These are phyloP conservation scores for Fusarium sp. DNA, from an alignment of 2,329 filamentous ascomycete genomes.

Conservation along the genomic window DNA sequence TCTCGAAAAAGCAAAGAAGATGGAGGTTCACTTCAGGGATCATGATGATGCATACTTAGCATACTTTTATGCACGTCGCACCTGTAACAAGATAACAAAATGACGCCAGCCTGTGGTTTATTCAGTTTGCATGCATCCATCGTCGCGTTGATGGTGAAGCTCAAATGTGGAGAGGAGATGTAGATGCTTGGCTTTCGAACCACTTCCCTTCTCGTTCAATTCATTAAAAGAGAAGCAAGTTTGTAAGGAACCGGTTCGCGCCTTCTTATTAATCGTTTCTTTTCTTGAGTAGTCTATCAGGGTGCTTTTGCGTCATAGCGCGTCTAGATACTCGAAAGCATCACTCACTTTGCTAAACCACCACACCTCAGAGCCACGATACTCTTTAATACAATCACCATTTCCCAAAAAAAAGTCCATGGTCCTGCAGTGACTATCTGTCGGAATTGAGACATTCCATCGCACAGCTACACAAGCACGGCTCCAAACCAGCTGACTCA, in stretches of 20 bases:
- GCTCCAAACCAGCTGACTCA: constrained; percentile 26
- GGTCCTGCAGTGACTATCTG: neutral
- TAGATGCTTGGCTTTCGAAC: neutral
- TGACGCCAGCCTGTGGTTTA: neutral
- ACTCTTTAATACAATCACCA: neutral
- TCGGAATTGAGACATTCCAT: neutral
- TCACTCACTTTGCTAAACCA: neutral
- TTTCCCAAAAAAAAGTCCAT: neutral
- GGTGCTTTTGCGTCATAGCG: neutral
- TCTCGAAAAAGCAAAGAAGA: neutral
- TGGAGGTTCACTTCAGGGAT: neutral
- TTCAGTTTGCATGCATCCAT: neutral
- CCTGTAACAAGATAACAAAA: neutral
- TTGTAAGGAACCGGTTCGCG: neutral
- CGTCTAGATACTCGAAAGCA: neutral
- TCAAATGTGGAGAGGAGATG: neutral
- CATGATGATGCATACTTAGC: neutral
- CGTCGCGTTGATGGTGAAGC: neutral
- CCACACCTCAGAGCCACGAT: neutral
- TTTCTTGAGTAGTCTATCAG: neutral
- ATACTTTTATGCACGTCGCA: neutral
- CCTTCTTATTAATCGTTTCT: neutral
- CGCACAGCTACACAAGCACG: neutral
- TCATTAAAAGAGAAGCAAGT: neutral
- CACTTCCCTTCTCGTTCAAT: neutral